Evolutionary conservation across 1,139 yeast genomes (phyloP).

Genomic region (Zhuliangozyma blackwelliae): DNA sequence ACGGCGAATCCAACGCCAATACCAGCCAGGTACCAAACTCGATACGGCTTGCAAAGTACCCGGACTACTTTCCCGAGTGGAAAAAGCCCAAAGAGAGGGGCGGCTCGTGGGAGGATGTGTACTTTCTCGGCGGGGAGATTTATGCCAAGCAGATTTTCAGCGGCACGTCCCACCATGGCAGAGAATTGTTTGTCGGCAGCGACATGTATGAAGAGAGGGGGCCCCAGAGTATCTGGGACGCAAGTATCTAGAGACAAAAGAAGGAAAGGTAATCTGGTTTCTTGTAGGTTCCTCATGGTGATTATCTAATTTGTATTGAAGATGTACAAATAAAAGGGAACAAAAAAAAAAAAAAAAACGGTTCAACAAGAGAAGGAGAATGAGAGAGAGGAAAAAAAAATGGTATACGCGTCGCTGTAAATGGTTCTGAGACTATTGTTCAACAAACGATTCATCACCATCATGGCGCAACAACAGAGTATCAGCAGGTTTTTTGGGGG

Average conservation of each 20-base stretch:
- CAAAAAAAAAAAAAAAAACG: too few relatives aligned
- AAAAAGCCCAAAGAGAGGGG: constrained; percentile 61
- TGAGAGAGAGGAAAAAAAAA: too few relatives aligned
- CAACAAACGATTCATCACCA: background rate
- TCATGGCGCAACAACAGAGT: constrained; percentile 37
- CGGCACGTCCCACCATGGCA: constrained; percentile 50
- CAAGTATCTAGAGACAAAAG: constrained; percentile 20
- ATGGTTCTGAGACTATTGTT: background rate
- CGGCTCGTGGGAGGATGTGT: constrained; percentile 62
- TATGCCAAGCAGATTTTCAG: constrained; percentile 81
- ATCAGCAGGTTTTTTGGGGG: constrained; percentile 33
- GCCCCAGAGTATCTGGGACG: constrained; percentile 63
- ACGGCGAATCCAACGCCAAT: constrained; percentile 23
- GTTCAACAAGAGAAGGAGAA: too few relatives aligned
- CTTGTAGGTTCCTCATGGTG: too few relatives aligned
- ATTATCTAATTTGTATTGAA: too few relatives aligned
- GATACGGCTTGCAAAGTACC: constrained; percentile 64
- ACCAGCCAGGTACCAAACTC: constrained; percentile 71
- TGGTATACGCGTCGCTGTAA: background rate
- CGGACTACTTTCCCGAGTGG: constrained; percentile 97
- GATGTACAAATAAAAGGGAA: too few relatives aligned
- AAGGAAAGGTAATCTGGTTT: too few relatives aligned
- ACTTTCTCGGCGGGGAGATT: constrained; percentile 84
- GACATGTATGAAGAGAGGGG: constrained; percentile 78
- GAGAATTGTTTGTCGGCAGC: constrained; percentile 67